Conservation (phyloP, 23 red algal genomes). For the Gracilaria vermiculophylla region DNA sequence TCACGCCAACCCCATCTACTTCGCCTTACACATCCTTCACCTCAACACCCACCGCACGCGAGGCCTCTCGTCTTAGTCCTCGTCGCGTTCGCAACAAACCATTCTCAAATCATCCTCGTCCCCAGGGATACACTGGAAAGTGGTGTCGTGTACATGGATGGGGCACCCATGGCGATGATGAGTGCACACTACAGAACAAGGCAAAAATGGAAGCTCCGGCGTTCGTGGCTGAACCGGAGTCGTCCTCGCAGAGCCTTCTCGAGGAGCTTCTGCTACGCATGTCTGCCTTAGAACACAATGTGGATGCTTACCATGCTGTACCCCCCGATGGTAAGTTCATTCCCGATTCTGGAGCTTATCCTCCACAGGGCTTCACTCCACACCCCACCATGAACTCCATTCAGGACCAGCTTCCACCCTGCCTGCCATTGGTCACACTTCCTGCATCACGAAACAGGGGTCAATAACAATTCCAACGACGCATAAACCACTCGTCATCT, state of each 20-base stretch:
- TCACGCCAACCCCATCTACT: not conserved
- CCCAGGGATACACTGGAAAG: not conserved
- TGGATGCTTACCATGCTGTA: not conserved
- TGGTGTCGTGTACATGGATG: not conserved
- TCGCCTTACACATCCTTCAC: not conserved
- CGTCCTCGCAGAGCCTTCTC: too few relatives aligned
- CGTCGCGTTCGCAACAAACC: too few relatives aligned
- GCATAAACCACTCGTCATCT: not conserved
- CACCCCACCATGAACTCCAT: not conserved
- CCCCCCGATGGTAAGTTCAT: not conserved
- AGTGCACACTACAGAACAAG: not conserved
- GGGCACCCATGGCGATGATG: not conserved
- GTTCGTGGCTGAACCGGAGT: not conserved
- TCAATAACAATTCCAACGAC: not conserved
- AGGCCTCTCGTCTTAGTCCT: not conserved
- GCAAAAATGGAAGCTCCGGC: not conserved
- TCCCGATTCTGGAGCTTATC: conserved; percentile 9
- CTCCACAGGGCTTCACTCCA: not conserved
- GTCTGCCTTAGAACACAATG: not conserved
- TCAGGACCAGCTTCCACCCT: not conserved
- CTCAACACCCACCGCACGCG: not conserved
- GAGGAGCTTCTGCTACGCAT: not conserved
- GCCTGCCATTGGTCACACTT: not conserved
- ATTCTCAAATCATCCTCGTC: not conserved
- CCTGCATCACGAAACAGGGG: not conserved